These are phyloP conservation scores for Crepidotus variabilis DNA, from an alignment of 768 basidiomycete genomes.

Conservation along the genomic window DNA sequence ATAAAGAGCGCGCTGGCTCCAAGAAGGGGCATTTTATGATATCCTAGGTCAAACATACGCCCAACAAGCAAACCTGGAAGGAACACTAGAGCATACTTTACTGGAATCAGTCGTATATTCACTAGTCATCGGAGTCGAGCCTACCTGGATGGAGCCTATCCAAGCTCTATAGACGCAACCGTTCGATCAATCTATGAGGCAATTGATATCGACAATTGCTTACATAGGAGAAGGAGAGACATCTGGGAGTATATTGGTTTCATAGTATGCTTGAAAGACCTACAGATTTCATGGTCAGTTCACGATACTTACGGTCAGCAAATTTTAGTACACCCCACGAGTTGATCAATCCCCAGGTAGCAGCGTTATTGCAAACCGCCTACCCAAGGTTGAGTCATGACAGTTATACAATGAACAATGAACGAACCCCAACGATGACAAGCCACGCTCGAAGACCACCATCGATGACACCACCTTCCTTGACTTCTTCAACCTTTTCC, in stretches of 20 bases:
- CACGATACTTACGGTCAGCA: not conserved
- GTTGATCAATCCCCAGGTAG: not conserved
- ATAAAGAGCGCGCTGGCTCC: constrained; percentile 47
- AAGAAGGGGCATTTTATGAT: constrained; percentile 48
- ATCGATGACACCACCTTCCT: not conserved
- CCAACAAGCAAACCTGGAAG: constrained; percentile 60
- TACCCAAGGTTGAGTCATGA: not conserved
- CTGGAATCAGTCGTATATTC: too few species aligned
- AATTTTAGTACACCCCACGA: not conserved
- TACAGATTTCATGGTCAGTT: constrained; percentile 26
- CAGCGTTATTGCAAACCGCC: not conserved
- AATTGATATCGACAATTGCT: constrained; percentile 13
- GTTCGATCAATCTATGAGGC: not conserved
- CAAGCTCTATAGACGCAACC: constrained; percentile 46
- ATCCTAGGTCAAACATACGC: constrained; percentile 70
- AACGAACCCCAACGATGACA: not conserved
- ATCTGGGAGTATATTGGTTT: constrained; percentile 42
- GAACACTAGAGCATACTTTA: constrained; percentile 54
- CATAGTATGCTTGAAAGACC: constrained; percentile 72
- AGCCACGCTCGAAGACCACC: not conserved
- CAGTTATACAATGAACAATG: not conserved
- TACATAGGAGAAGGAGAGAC: constrained; percentile 62
- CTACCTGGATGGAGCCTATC: constrained; percentile 63
- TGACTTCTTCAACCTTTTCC: not conserved
- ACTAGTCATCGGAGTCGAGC: too few species aligned